A percentile compares a stretch with the other conserved stretches of the same genome.
Evolutionary conservation across 1,284 basidiomycete species (phyloP).

Genomic region (Somion occarium): DNA sequence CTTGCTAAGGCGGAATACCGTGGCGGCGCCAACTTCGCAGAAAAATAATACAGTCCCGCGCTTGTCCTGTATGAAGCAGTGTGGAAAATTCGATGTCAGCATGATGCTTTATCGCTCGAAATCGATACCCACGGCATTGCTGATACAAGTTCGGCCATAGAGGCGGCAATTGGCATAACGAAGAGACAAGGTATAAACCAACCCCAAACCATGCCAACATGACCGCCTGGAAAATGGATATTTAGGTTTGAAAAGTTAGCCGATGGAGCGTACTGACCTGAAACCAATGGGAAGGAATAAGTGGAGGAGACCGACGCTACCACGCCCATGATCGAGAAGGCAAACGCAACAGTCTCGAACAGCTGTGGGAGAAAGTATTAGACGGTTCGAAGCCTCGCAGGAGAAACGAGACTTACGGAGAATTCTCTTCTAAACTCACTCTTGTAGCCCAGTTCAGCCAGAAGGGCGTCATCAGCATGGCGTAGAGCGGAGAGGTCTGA

Average conservation of each 20-base stretch:
- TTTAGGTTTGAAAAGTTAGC: not conserved
- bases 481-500: not conserved
- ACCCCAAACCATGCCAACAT: slow-evolving; percentile 74
- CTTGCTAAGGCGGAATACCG: slow-evolving; percentile 57
- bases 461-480: slow-evolving; percentile 41
- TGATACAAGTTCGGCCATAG: slow-evolving; percentile 69
- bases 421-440: slow-evolving; percentile 75
- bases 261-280: slow-evolving; percentile 34
- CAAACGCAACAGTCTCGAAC: slow-evolving; percentile 62
- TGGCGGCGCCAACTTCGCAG: slow-evolving; percentile 62
- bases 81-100: not conserved
- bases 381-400: not conserved
- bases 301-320: slow-evolving; percentile 67
- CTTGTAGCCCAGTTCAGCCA: slow-evolving; percentile 70
- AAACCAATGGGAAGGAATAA: slow-evolving; percentile 55
- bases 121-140: slow-evolving; percentile 62
- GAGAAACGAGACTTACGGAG: slow-evolving; percentile 41
- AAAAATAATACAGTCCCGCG: slow-evolving; percentile 72
- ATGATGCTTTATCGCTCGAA: not conserved
- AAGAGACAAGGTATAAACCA: slow-evolving; percentile 73
- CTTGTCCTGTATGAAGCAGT: slow-evolving; percentile 22
- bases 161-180: slow-evolving; percentile 60
- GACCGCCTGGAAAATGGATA: slow-evolving; percentile 44
- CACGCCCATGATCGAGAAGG: slow-evolving; percentile 75
- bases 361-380: slow-evolving; percentile 30